These are phyloP conservation scores for Hanseniaspora uvarum DNA, from an alignment of 1,139 yeast genomes.

Conservation along the genomic window DNA sequence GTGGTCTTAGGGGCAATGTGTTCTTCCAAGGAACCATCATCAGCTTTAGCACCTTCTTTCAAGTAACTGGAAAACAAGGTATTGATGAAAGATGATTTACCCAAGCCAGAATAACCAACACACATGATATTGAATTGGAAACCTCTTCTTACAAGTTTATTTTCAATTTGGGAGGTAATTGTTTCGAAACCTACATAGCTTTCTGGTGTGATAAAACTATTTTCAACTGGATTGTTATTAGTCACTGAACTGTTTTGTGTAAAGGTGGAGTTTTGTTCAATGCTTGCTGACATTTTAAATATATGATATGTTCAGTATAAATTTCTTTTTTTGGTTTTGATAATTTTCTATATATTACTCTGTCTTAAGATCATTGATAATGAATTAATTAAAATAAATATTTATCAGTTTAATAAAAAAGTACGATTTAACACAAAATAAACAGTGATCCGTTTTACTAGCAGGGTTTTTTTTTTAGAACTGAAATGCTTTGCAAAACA, in stretches of 20 bases:
- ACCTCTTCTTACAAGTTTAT: slow-evolving; percentile 81
- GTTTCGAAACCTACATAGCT: slow-evolving; percentile 90
- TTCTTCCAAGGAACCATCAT: slow-evolving; percentile 31
- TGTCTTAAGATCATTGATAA: not conserved
- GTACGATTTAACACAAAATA: not conserved
- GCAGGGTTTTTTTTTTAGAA: not conserved
- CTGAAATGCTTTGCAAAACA: not conserved
- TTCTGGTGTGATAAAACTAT: slow-evolving; percentile 33
- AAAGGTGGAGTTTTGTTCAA: slow-evolving; percentile 1
- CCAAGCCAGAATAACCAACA: slow-evolving; percentile 90
- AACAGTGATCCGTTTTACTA: not conserved
- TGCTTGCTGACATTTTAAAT: slow-evolving; percentile 3
- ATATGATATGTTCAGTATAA: not conserved
- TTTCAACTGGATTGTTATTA: not conserved
- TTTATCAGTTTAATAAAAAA: not conserved
- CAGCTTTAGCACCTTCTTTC: slow-evolving; percentile 28
- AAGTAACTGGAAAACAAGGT: slow-evolving; percentile 79
- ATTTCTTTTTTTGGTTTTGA: not conserved
- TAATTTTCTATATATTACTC: not conserved
- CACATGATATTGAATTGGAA: slow-evolving; percentile 90
- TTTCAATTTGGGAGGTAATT: slow-evolving; percentile 89
- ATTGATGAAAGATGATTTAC: slow-evolving; percentile 84
- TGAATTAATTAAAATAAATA: not conserved
- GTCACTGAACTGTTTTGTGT: not conserved
- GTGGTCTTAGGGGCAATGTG: slow-evolving; percentile 82